Conservation (phyloP, 2,329 filamentous ascomycete genomes). For the Myriosclerotinia duriaeana region DNA sequence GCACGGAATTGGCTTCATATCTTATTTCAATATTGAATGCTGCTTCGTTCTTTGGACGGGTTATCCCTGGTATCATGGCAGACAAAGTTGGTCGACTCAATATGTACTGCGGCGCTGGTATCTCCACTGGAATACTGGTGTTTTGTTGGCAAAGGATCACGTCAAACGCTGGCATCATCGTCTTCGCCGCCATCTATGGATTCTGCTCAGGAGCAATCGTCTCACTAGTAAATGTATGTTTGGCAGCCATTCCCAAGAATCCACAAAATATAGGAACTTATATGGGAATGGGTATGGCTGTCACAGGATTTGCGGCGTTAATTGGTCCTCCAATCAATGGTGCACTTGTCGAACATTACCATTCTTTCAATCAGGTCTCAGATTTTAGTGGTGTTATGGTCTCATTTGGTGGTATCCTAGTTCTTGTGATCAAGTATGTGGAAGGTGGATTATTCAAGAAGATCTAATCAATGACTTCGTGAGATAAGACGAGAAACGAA, state of each 20-base stretch:
- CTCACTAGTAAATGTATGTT: slow-evolving; percentile 32
- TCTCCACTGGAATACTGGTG: slow-evolving; percentile 18
- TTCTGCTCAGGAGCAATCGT: slow-evolving; percentile 39
- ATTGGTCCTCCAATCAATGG: slow-evolving; percentile 67
- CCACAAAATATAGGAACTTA: slow-evolving; percentile 67
- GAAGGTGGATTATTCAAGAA: slow-evolving; percentile 16
- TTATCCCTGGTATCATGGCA: slow-evolving; percentile 21
- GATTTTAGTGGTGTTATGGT: slow-evolving; percentile 36
- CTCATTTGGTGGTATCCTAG: slow-evolving; percentile 28
- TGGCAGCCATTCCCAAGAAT: slow-evolving; percentile 51
- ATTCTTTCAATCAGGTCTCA: slow-evolving; percentile 43
- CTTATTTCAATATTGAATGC: slow-evolving; percentile 51
- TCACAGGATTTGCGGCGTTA: slow-evolving; percentile 62
- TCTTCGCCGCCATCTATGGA: slow-evolving; percentile 24
- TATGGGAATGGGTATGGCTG: slow-evolving; percentile 64
- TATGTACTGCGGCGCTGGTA: slow-evolving; percentile 13
- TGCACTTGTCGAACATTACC: slow-evolving; percentile 54
- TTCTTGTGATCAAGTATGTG: slow-evolving; percentile 22
- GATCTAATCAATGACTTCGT: background rate
- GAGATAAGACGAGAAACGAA: background rate
- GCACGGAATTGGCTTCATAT: slow-evolving; percentile 48
- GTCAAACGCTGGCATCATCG: slow-evolving; percentile 16
- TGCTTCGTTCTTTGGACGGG: slow-evolving; percentile 22
- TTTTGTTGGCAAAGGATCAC: slow-evolving; percentile 24
- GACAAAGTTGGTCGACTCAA: slow-evolving; percentile 40